Evolutionary conservation across 2,329 filamentous ascomycete genomes (phyloP).

Genomic region (Clonostachys rhizophaga): DNA sequence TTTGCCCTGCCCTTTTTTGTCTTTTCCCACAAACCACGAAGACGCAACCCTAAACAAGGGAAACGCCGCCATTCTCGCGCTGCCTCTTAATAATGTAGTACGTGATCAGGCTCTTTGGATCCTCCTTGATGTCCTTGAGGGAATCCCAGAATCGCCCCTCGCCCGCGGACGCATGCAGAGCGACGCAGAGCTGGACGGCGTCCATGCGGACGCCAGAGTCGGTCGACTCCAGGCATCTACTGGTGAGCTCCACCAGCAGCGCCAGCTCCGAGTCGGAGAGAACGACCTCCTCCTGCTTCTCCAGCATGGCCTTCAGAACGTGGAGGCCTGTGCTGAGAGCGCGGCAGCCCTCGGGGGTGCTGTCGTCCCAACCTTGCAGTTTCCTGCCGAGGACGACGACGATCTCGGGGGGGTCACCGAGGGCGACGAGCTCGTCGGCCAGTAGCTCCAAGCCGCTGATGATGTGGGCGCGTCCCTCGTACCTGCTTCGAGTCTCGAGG

Average conservation of each 20-base stretch:
- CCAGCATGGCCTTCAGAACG: constrained; percentile 56
- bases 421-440: constrained; percentile 64
- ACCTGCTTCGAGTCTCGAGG: constrained; percentile 58
- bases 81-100: constrained; percentile 76
- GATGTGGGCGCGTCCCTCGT: constrained; percentile 67
- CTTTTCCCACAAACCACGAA: neutral
- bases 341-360: constrained; percentile 38
- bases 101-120: constrained; percentile 71
- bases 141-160: constrained; percentile 63
- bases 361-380: constrained; percentile 35
- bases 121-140: constrained; percentile 61
- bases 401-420: constrained; percentile 60
- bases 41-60: neutral
- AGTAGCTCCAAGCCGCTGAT: constrained; percentile 70
- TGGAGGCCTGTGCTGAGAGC: constrained; percentile 60
- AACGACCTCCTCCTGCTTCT: constrained; percentile 35
- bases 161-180: constrained; percentile 59
- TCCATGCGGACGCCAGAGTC: constrained; percentile 67
- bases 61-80: constrained; percentile 34
- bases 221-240: constrained; percentile 53
- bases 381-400: constrained; percentile 46
- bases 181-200: constrained; percentile 74
- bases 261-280: constrained; percentile 48
- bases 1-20: too few species aligned
- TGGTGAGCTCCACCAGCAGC: constrained; percentile 43